Base-by-base conservation (phyloP, 495 filamentous ascomycete species). In the Penicillium dipodomyicola region DNA sequence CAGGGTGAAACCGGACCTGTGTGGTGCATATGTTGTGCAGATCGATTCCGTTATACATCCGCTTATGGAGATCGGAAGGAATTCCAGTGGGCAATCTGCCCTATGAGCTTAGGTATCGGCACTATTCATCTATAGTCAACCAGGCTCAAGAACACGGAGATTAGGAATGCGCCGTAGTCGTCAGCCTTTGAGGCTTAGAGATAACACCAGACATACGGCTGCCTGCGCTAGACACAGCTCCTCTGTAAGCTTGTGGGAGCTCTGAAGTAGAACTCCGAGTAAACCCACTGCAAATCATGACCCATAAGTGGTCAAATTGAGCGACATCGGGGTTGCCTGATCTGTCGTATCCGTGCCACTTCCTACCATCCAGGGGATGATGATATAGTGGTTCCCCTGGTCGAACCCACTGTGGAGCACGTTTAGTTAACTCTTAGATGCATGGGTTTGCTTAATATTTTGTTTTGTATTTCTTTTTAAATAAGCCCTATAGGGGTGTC, bases 361-460 rank as follows among this genome's bases (percentile, higher is more conserved):
- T 25, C 30, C 47, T 17, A 52, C 42, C 33, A 47, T 60, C 57
- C 65, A 65, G 60, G 59, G 56, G 60, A 55, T n/a, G 60, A 55
- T n/a, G 33, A 50, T 30, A 48, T 51, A 37, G 46, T 50, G 42
- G 30, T 51, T 53, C 54, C 60, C 58, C 59, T 52, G 60, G 51
- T 52, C 30, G 37, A 66, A 60, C 15, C 65, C 65, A 68, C 65
- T 64, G 65, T 66, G 65, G 65, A 66, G 53, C 56, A 62, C 39
- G 59, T 65, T 60, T 61, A 44, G 63, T 56, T 63, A 46, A 59
- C 50, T 54, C 49, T 63, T 41, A 58, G 32, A 59, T 52, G 49
- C 42, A 54, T 54, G 47, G 52, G 25, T 35, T 30, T 25, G 39
- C 35, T 15, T 56, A 39, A 60, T 62, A 61, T 59, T 54, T 52